A percentile compares a stretch with the other conserved stretches of the same genome.
Evolutionary conservation across 805 yeast species (phyloP).

Genomic region (Wickerhamiella sergipiensis): DNA sequence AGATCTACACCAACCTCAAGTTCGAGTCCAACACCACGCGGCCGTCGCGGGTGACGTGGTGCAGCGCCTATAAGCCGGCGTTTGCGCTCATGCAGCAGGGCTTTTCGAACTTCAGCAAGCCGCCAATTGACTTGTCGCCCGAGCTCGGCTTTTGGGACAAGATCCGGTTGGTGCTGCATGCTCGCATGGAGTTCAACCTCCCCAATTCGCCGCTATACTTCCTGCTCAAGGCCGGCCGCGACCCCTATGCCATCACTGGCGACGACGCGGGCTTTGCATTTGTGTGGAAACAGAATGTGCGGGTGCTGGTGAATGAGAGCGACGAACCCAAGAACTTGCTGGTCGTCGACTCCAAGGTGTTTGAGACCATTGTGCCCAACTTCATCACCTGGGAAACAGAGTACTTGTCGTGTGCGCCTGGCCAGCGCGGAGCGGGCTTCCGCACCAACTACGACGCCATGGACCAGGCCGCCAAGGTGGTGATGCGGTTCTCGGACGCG

Average conservation of each 20-base stretch:
- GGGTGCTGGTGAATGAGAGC: conserved; percentile 45
- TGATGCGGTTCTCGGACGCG: conserved; percentile 49
- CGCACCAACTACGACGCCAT: conserved; percentile 16
- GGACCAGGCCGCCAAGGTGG: conserved; percentile 28
- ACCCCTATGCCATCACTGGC: conserved; percentile 63
- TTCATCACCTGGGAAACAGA: conserved; percentile 34
- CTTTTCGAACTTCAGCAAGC: conserved; percentile 75
- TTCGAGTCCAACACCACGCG: conserved; percentile 39
- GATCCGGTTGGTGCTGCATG: conserved; percentile 62
- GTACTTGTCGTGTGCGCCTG: conserved; percentile 17
- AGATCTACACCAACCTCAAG: conserved; percentile 49
- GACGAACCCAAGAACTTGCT: conserved; percentile 59
- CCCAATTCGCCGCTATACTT: conserved; percentile 30
- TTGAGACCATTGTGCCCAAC: conserved; percentile 65
- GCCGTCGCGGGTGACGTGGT: conserved; percentile 69
- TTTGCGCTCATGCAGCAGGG: conserved; percentile 65
- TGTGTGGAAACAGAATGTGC: conserved; percentile 51
- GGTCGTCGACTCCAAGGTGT: conserved; percentile 45
- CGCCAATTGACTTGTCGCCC: conserved; percentile 76
- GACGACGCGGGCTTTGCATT: conserved; percentile 64
- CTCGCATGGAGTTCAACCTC: conserved; percentile 43
- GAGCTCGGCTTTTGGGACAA: conserved; percentile 92
- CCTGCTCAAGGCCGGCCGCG: conserved; percentile 50
- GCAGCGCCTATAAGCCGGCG: conserved; percentile 71
- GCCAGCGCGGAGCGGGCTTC: conserved; percentile 20